Percentiles rank a stretch among this genome's conserved stretches.
Evolutionary conservation across 2,329 filamentous ascomycete species (phyloP).

Genomic region (Pseudogymnoascus sp.): DNA sequence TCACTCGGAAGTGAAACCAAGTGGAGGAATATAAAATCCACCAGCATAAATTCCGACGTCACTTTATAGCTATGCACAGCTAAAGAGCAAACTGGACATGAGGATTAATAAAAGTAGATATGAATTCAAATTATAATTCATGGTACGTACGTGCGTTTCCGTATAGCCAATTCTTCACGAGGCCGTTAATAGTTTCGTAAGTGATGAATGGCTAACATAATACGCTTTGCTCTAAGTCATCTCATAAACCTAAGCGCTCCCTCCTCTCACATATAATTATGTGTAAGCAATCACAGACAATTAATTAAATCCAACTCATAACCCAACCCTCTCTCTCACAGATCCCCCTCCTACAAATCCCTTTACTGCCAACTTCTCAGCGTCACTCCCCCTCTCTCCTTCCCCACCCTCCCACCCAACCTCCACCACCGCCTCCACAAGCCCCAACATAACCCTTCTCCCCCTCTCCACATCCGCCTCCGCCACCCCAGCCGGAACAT

Average conservation of each 20-base stretch:
- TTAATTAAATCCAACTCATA: neutral
- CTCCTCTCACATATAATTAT: neutral
- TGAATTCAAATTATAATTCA: neutral
- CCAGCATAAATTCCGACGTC: neutral
- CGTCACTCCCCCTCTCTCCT: neutral
- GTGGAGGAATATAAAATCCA: neutral
- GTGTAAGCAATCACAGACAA: too few relatives aligned
- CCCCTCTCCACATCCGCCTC: constrained; percentile 40
- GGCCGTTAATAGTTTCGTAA: neutral
- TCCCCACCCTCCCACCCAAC: constrained; percentile 12
- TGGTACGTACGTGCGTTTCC: neutral
- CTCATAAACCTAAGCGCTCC: neutral
- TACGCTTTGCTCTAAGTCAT: neutral
- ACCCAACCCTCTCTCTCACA: neutral
- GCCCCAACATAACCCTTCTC: constrained; percentile 41
- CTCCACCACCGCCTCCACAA: constrained; percentile 50
- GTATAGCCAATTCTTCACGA: neutral
- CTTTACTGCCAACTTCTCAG: neutral
- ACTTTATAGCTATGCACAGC: neutral
- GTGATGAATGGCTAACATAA: neutral
- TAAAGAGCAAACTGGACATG: neutral
- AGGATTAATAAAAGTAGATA: neutral
- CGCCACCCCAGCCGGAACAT: constrained; percentile 56
- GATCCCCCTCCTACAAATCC: constrained; percentile 3
- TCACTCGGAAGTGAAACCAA: neutral